phyloP scores from a whole-genome alignment of 2,329 filamentous ascomycete species.

The Pestalotiopsis sp. region DNA sequence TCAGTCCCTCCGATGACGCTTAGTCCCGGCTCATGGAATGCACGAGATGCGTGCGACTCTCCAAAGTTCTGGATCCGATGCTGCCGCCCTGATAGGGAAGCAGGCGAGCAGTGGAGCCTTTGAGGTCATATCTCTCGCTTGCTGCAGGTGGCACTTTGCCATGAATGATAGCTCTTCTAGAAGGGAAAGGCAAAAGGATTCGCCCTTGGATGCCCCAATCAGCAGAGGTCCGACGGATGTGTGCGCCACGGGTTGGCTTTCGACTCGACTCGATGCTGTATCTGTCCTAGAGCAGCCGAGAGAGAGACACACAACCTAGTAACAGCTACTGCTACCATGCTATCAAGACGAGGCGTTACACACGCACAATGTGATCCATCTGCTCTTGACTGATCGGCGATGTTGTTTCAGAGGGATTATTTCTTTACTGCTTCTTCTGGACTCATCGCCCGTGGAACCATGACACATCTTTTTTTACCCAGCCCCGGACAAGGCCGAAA shows the following conservation, averaged over 20 bases:
- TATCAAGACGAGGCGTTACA: neutral
- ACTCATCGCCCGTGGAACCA: neutral
- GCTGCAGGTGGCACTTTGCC: neutral
- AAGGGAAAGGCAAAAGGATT: neutral
- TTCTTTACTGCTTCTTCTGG: neutral
- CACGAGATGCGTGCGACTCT: neutral
- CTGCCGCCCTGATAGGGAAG: constrained; percentile 1
- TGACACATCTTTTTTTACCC: neutral
- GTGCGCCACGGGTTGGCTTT: neutral
- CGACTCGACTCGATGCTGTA: neutral
- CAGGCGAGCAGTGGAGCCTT: neutral
- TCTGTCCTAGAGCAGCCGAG: neutral
- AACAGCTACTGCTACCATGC: neutral
- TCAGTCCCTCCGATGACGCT: constrained; percentile 9
- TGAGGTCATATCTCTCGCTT: neutral
- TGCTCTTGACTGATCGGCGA: neutral
- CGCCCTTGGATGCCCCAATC: neutral
- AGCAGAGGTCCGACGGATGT: neutral
- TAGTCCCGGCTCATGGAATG: neutral
- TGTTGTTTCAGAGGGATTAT: neutral
- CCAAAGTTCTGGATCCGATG: neutral
- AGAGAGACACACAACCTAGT: neutral
- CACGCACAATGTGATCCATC: neutral
- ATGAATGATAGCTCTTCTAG: neutral
- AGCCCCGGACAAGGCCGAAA: neutral